These are phyloP conservation scores for Macrocybe gigantea DNA, from an alignment of 768 basidiomycete species.

Conservation along the genomic window DNA sequence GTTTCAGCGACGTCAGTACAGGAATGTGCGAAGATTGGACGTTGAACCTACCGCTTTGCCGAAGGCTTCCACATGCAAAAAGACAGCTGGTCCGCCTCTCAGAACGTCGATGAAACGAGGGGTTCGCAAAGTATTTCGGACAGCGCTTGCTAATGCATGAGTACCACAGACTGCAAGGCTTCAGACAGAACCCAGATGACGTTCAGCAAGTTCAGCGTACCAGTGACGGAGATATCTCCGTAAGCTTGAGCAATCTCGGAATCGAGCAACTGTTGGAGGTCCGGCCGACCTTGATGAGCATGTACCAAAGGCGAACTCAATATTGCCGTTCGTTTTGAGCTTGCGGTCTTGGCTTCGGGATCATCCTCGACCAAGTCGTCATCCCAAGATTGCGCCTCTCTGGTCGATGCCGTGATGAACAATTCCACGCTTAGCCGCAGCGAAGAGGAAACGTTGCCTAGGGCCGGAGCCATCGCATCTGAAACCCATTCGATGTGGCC, in stretches of 20 bases:
- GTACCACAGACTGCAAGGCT: constrained; percentile 45
- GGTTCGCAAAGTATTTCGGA: constrained; percentile 33
- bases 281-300: constrained; percentile 34
- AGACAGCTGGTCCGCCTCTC: constrained; percentile 38
- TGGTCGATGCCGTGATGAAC: constrained; percentile 10
- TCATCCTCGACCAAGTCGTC: constrained; percentile 7
- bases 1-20: too few species aligned
- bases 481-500: constrained; percentile 25
- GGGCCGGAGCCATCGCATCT: constrained; percentile 13
- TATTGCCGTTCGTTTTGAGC: neutral
- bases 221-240: constrained; percentile 42
- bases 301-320: constrained; percentile 12
- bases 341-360: constrained; percentile 6
- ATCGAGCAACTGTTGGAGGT: constrained; percentile 28
- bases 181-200: neutral
- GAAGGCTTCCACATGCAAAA: constrained; percentile 41
- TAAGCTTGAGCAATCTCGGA: constrained; percentile 27
- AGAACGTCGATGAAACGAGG: constrained; percentile 31
- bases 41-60: constrained; percentile 19
- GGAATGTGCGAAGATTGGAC: too few species aligned
- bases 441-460: constrained; percentile 1
- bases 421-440: constrained; percentile 13
- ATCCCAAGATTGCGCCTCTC: neutral
- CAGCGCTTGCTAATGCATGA: constrained; percentile 28
- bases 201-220: constrained; percentile 20